These are phyloP conservation scores for Anthoceros angustus DNA, from an alignment of 225 moss, liverwort and hornwort species.

Conservation along the genomic window DNA sequence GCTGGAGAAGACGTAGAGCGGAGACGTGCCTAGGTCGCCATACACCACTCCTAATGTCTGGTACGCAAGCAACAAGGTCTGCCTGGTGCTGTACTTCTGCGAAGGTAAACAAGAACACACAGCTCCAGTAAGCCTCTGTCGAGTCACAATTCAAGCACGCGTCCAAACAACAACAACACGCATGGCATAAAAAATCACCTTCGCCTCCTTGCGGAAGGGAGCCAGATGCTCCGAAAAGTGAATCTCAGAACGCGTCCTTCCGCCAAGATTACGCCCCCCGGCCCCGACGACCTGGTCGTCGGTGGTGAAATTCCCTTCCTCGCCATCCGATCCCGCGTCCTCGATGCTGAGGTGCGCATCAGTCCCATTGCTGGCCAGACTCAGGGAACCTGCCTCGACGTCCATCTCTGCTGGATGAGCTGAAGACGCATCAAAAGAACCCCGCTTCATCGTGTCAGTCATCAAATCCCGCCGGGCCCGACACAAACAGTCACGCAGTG, in stretches of 20 bases:
- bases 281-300: neutral
- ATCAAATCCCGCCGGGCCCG: too few relatives aligned
- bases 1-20: neutral
- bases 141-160: neutral
- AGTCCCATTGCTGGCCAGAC: too few relatives aligned
- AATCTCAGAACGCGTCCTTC: neutral
- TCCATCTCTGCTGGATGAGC: too few relatives aligned
- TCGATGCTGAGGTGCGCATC: too few relatives aligned
- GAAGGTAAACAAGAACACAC: neutral
- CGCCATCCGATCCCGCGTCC: neutral
- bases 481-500: too few relatives aligned
- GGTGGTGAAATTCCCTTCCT: neutral
- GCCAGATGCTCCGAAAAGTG: neutral
- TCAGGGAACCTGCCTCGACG: too few relatives aligned
- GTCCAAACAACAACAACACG: neutral
- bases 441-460: too few relatives aligned
- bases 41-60: neutral
- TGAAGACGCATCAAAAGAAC: too few relatives aligned
- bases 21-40: neutral
- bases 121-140: neutral
- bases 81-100: neutral
- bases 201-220: neutral
- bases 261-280: neutral
- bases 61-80: neutral
- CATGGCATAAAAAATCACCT: neutral